Evolutionary conservation across 2,329 filamentous ascomycete species (phyloP), one percentile per base, ranked within the genome.

Genomic region (Fusarium nematophilum): DNA sequence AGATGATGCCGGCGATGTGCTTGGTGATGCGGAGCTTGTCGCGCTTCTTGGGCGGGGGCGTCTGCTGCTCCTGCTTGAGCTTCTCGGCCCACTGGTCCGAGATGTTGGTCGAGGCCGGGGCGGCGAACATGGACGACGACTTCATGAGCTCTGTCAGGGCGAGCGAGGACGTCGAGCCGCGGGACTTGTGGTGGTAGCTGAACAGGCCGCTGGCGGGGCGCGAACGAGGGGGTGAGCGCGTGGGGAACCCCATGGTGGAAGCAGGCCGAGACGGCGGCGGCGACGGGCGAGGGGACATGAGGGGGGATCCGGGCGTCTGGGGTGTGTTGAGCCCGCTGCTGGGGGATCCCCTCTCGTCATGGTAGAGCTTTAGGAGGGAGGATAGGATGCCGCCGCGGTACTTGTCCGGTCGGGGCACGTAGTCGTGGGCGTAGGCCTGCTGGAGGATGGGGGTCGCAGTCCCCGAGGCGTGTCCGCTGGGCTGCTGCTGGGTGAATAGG

Each of bases 301-400:
- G 59, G 50, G 78, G 78, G 33, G 74, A 76, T 42, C 76, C 70
- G 26, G 75, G 72, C 6, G 67, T 70, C 53, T 68, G 59, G 11
- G 80, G 79, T 2, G 80, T 83, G 60, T 71, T 81, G 29, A 70
- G 63, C 11, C 75, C 78, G 59, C 77, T 79, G 48, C 69, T 74
- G 11, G 69, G 75, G 55, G 64, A 65, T 53, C 67, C 65, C 64
- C 66, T 71, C 38, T 80, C 78, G 57, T 85, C 78, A 54, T 86
- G 82, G 68, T 91, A 89, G 9, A 93, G 80, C 72, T 88, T 91
- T 43, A 95, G 78, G 0, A 96, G 78, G 0, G 87, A 89, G 3
- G 88, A 87, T 1, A 96, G 78, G 39, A 94, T 85, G 25, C 92
- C 90, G 25, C 88, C 89, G 43, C 88, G 86, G 71, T 91, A 93